A percentile compares a stretch with the other conserved stretches of the same genome.
phyloP scores from a whole-genome alignment of 345 rosid species.

The Kandelia obovata region DNA sequence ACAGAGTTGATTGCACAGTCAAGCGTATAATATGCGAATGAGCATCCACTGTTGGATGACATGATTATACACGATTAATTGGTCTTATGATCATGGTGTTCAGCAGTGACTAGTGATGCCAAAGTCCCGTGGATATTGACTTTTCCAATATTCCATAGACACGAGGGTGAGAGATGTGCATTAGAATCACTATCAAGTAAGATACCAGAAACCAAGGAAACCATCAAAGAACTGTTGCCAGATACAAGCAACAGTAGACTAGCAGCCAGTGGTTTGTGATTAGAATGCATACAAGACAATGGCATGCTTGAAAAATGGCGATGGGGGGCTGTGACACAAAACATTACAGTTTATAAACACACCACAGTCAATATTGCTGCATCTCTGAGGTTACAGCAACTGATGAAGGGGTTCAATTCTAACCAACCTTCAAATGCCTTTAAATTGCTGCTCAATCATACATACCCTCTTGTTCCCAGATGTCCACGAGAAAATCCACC shows the following conservation, averaged over 20 bases:
- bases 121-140: neutral
- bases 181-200: neutral
- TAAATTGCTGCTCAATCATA: slow-evolving; percentile 49
- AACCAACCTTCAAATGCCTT: slow-evolving; percentile 24
- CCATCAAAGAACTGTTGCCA: slow-evolving; percentile 4
- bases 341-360: slow-evolving; percentile 18
- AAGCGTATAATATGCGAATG: no score
- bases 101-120: neutral
- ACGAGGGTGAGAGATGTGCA: neutral
- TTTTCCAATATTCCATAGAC: neutral
- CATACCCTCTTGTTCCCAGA: slow-evolving; percentile 91
- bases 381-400: slow-evolving; percentile 11
- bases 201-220: neutral
- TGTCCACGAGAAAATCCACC: slow-evolving; percentile 88
- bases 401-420: slow-evolving; percentile 9
- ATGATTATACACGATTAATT: no score
- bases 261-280: slow-evolving; percentile 4
- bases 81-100: neutral
- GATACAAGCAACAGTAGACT: slow-evolving; percentile 6
- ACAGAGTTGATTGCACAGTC: no score
- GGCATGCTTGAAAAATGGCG: slow-evolving; percentile 6
- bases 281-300: neutral
- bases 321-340: slow-evolving; percentile 13
- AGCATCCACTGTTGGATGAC: no score
- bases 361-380: slow-evolving; percentile 2